phyloP scores from a whole-genome alignment of 1,284 basidiomycete genomes.

The Sanghuangporus weigelae region DNA sequence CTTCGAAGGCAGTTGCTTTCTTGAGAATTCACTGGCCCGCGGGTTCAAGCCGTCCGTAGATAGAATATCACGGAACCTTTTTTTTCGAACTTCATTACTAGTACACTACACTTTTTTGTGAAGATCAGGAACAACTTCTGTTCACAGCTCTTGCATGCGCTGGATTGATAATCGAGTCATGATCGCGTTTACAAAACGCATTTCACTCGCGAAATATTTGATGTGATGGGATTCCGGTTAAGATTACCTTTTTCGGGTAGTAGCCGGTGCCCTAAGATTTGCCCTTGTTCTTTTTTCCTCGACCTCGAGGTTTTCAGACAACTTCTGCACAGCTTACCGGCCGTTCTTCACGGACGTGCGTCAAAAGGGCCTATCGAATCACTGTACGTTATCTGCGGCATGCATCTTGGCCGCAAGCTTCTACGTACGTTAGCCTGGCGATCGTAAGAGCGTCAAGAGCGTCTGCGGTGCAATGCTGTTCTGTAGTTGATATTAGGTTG shows the following conservation, averaged over 20 bases:
- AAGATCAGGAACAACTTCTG: constrained; percentile 9
- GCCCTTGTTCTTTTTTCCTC: not conserved
- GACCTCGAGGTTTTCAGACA: constrained; percentile 8
- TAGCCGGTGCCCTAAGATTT: not conserved
- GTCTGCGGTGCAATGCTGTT: not conserved
- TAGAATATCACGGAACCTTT: constrained; percentile 2
- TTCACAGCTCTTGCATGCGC: not conserved
- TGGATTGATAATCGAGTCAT: constrained; percentile 6
- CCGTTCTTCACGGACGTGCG: constrained; percentile 6
- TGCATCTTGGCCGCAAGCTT: not conserved
- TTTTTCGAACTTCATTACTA: not conserved
- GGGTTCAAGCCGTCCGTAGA: not conserved
- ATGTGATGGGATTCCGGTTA: not conserved
- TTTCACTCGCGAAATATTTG: not conserved
- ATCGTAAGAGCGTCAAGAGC: not conserved
- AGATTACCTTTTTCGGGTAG: not conserved
- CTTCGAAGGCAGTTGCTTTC: not conserved
- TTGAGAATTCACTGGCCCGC: not conserved
- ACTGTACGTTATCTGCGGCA: not conserved
- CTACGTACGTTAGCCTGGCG: not conserved
- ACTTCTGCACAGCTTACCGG: constrained; percentile 3
- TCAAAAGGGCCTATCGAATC: not conserved
- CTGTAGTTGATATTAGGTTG: not conserved
- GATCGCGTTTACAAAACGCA: not conserved
- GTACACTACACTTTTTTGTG: not conserved